Conservation (phyloP, 805 yeast genomes). For the Starmera dryadoides region DNA sequence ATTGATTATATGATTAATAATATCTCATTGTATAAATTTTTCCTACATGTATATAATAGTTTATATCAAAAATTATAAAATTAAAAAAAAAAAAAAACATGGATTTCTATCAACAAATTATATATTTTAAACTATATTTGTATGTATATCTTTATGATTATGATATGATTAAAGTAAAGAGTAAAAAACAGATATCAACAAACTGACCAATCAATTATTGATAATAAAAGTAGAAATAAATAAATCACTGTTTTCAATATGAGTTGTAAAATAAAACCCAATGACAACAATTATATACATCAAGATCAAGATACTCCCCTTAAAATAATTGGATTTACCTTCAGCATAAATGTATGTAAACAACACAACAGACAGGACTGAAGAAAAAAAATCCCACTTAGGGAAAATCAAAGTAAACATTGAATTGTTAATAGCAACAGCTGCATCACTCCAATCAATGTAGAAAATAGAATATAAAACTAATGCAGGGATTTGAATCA, state of each 20-base stretch:
- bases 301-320: slow-evolving; percentile 82
- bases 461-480: slow-evolving; percentile 65
- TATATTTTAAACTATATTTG: too few species aligned
- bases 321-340: slow-evolving; percentile 93
- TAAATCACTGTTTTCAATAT: slow-evolving; percentile 11
- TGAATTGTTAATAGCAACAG: slow-evolving; percentile 26
- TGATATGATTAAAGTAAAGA: too few species aligned
- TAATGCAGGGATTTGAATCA: slow-evolving; percentile 87
- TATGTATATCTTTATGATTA: too few species aligned
- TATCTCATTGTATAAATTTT: not conserved
- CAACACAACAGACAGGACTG: slow-evolving; percentile 76
- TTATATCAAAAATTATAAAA: too few species aligned
- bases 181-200: too few species aligned
- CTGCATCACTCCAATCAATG: slow-evolving; percentile 26
- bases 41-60: too few species aligned
- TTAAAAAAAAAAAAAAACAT: too few species aligned
- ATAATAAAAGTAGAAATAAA: not conserved
- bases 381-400: slow-evolving; percentile 88
- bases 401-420: slow-evolving; percentile 87
- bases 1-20: too few species aligned
- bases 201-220: not conserved
- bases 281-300: slow-evolving; percentile 66
- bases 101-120: too few species aligned
- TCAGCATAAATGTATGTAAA: slow-evolving; percentile 94
- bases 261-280: slow-evolving; percentile 67